A percentile compares a stretch with the other conserved stretches of the same genome.
Evolutionary conservation across 768 basidiomycete species (phyloP).

Genomic region (Pleurotus tuber-regium): DNA sequence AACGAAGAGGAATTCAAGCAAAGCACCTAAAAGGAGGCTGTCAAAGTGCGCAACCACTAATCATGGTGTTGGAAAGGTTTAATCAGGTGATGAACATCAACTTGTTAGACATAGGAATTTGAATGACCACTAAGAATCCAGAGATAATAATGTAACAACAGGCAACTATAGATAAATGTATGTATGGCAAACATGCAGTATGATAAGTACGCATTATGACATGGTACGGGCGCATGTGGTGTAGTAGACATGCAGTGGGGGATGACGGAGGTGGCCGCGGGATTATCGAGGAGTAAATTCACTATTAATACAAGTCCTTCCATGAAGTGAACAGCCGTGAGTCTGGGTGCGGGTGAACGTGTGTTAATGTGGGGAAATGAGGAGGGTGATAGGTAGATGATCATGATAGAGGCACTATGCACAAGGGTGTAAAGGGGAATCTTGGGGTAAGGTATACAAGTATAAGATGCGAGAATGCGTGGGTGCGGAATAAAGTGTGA

Average conservation of each 20-base stretch:
- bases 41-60: no score
- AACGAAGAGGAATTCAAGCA: no score
- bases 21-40: no score
- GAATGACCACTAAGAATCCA: constrained; percentile 1
- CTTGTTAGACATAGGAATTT: no score
- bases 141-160: background rate
- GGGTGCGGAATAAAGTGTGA: background rate
- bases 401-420: background rate
- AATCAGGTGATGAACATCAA: no score
- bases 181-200: background rate
- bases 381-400: background rate
- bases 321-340: constrained; percentile 1
- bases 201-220: no score
- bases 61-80: no score
- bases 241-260: constrained; percentile 7
- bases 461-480: background rate
- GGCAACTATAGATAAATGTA: background rate
- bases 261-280: background rate
- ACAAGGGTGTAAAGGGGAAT: background rate
- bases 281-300: background rate
- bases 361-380: background rate
- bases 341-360: background rate
- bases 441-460: background rate
- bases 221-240: background rate
- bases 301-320: constrained; percentile 10